These are phyloP conservation scores for Pleurotus tuber-regium DNA, from an alignment of 768 basidiomycete genomes.

Conservation along the genomic window DNA sequence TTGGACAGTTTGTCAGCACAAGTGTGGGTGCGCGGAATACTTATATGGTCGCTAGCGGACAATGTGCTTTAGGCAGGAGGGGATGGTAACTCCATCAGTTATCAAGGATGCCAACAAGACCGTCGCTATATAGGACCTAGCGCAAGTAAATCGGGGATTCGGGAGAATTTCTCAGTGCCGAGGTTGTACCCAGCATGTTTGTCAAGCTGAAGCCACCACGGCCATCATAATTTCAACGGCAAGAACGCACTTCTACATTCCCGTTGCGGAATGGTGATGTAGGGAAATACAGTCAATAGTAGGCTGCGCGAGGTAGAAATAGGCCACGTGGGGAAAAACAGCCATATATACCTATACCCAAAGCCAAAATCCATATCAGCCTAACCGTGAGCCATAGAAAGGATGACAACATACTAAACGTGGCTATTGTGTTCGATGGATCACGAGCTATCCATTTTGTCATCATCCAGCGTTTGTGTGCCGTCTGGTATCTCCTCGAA, in stretches of 20 bases:
- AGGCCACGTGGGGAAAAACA: neutral
- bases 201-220: neutral
- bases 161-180: neutral
- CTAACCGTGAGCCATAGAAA: neutral
- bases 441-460: constrained; percentile 31
- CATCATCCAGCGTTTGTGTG: constrained; percentile 23
- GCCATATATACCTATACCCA: neutral
- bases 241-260: neutral
- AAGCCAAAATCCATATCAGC: neutral
- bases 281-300: neutral
- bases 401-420: constrained; percentile 2
- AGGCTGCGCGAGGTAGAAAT: neutral
- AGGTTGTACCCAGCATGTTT: constrained; percentile 4
- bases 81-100: constrained; percentile 2
- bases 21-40: constrained; percentile 3
- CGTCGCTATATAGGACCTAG: neutral
- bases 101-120: neutral
- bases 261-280: neutral
- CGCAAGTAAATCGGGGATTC: constrained; percentile 9
- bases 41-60: constrained; percentile 1
- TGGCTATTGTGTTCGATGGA: neutral
- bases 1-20: no score
- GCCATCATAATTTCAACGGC: neutral
- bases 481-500: constrained; percentile 63
- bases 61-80: neutral